These are phyloP conservation scores for Talaromyces sp. DNA, from an alignment of 2,329 filamentous ascomycete species.

Conservation along the genomic window DNA sequence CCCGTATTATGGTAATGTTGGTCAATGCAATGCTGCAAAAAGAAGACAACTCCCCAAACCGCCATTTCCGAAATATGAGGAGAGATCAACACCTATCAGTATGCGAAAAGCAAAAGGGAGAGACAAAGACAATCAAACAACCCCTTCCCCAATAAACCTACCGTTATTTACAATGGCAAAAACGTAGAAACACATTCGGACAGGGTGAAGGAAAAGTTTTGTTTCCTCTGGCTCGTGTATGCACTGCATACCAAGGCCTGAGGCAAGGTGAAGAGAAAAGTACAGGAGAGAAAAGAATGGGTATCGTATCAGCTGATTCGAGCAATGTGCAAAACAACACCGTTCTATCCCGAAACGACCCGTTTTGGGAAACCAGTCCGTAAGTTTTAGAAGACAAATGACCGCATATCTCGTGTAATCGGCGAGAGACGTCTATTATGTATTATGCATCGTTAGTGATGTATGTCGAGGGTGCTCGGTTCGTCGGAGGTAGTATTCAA, in stretches of 20 bases:
- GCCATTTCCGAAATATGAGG: slow-evolving; percentile 13
- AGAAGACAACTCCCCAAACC: slow-evolving; percentile 12
- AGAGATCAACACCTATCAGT: slow-evolving; percentile 13
- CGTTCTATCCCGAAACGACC: neutral
- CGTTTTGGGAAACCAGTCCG: neutral
- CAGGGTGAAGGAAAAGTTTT: neutral
- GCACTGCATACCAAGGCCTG: slow-evolving; percentile 4
- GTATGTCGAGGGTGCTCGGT: neutral
- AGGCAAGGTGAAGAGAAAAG: slow-evolving; percentile 4
- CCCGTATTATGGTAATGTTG: neutral
- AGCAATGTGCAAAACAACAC: slow-evolving; percentile 8
- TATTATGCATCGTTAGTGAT: slow-evolving; percentile 10
- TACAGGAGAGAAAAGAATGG: slow-evolving; percentile 6
- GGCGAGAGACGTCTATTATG: slow-evolving; percentile 12
- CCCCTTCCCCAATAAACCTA: neutral
- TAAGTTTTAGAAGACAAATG: neutral
- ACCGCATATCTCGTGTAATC: neutral
- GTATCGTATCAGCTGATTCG: slow-evolving; percentile 17
- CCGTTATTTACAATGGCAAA: slow-evolving; percentile 7
- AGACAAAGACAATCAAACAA: neutral
- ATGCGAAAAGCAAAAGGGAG: slow-evolving; percentile 3
- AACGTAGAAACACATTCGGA: neutral
- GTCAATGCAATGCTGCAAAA: neutral
- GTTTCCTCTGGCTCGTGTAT: neutral
- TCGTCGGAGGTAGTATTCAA: neutral